A percentile compares a stretch with the other conserved stretches of the same genome.
Evolutionary conservation across 169 alveolate genomes (phyloP).

Genomic region (Sarcocystis neurona): DNA sequence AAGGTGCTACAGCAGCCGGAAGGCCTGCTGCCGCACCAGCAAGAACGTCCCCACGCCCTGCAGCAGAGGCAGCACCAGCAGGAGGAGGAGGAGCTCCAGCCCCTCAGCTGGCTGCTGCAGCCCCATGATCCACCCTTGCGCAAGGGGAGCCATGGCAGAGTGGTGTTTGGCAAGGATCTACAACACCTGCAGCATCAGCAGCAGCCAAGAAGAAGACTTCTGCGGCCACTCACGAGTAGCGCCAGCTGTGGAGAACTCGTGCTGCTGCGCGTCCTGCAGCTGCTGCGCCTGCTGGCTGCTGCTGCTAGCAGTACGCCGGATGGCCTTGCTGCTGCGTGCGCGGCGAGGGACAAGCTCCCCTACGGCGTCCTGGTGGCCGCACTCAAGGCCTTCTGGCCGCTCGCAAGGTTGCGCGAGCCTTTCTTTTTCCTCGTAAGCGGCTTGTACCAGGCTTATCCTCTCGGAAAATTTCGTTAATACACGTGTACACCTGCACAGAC

Average conservation of each 20-base stretch:
- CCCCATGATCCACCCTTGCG: too few species aligned
- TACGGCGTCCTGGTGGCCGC: slow-evolving; percentile 1
- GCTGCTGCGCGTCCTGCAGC: background rate
- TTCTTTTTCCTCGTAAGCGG: background rate
- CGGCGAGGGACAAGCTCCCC: background rate
- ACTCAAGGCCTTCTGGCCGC: background rate
- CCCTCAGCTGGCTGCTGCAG: too few species aligned
- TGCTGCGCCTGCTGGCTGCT: background rate
- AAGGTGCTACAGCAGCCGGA: background rate
- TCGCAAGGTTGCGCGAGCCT: background rate
- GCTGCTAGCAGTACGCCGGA: too few species aligned
- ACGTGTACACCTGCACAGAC: background rate
- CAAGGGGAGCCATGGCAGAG: too few species aligned
- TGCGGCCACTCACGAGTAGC: background rate
- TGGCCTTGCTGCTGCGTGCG: background rate
- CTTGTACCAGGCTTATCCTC: too few species aligned
- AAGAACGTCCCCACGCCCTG: background rate
- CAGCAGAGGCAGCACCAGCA: too few species aligned
- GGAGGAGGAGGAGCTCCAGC: too few species aligned
- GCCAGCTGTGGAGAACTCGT: slow-evolving; percentile 21
- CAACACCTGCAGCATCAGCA: too few species aligned
- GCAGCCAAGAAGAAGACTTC: too few species aligned
- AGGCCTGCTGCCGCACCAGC: background rate
- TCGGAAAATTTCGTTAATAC: background rate
- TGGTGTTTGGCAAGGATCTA: too few species aligned